Conservation (phyloP, 768 basidiomycete genomes). For the Macrolepiota fuliginosa region DNA sequence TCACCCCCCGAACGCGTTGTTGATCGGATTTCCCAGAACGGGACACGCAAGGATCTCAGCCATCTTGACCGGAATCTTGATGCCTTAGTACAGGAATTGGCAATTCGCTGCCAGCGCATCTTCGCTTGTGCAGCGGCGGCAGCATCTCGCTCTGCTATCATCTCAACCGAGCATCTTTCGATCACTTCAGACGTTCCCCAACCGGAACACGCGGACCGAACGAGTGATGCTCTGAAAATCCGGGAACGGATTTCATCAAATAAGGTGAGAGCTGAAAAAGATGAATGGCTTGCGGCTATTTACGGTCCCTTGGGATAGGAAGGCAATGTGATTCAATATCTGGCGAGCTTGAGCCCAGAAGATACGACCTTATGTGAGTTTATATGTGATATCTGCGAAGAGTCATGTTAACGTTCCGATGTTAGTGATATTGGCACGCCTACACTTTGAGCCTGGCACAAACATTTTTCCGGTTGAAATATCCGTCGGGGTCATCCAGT, state of each 20-base stretch:
- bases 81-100: slow-evolving; percentile 60
- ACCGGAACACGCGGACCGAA: slow-evolving; percentile 5
- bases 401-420: slow-evolving; percentile 9
- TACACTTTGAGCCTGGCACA: slow-evolving; percentile 36
- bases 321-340: slow-evolving; percentile 48
- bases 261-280: slow-evolving; percentile 39
- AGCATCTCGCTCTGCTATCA: slow-evolving; percentile 55
- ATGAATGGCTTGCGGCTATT: slow-evolving; percentile 14
- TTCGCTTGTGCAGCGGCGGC: slow-evolving; percentile 65
- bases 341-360: slow-evolving; percentile 42
- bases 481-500: slow-evolving; percentile 53
- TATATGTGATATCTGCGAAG: neutral
- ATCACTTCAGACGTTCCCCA: neutral
- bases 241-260: slow-evolving; percentile 56
- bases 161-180: slow-evolving; percentile 10
- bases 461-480: slow-evolving; percentile 35
- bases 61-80: slow-evolving; percentile 69
- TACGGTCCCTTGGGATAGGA: slow-evolving; percentile 28
- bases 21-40: slow-evolving; percentile 34
- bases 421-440: slow-evolving; percentile 56
- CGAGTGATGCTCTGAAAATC: slow-evolving; percentile 14
- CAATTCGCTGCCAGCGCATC: slow-evolving; percentile 54
- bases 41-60: slow-evolving; percentile 47
- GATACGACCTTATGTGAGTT: slow-evolving; percentile 25
- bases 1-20: slow-evolving; percentile 26